Evolutionary conservation across 2,329 filamentous ascomycete species (phyloP).

Genomic region (Ophiostoma quercus): DNA sequence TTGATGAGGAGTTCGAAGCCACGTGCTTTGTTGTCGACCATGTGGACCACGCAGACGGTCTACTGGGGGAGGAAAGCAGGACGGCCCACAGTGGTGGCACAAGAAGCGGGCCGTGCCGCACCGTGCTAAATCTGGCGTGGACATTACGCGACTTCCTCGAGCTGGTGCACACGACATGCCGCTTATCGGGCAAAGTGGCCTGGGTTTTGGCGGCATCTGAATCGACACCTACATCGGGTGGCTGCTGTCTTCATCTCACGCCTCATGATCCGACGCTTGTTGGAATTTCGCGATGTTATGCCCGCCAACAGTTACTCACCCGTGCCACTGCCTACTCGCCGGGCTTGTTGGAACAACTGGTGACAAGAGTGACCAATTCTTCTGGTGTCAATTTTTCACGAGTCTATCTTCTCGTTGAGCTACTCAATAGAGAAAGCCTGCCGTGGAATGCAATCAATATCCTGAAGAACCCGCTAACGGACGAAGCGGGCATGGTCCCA

Average conservation of each 20-base stretch:
- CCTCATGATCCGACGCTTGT: neutral
- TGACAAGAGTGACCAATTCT: neutral
- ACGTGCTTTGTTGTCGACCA: neutral
- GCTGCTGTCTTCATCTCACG: neutral
- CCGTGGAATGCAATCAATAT: neutral
- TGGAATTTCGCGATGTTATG: neutral
- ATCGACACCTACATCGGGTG: neutral
- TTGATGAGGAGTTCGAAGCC: neutral
- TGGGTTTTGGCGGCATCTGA: neutral
- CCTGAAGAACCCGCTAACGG: neutral
- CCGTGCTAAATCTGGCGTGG: neutral
- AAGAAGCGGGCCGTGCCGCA: neutral
- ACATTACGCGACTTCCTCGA: neutral
- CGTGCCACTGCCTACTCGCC: neutral
- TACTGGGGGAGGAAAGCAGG: neutral
- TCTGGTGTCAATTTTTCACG: neutral
- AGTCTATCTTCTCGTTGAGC: neutral
- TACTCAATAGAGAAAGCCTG: neutral
- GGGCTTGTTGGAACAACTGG: neutral
- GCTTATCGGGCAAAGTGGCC: neutral
- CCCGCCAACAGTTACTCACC: neutral
- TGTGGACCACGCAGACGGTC: neutral
- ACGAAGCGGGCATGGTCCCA: neutral
- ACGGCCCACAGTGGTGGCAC: neutral
- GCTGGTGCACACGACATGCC: neutral